phyloP scores from a whole-genome alignment of 2,329 filamentous ascomycete genomes.

The Didymella sp. region DNA sequence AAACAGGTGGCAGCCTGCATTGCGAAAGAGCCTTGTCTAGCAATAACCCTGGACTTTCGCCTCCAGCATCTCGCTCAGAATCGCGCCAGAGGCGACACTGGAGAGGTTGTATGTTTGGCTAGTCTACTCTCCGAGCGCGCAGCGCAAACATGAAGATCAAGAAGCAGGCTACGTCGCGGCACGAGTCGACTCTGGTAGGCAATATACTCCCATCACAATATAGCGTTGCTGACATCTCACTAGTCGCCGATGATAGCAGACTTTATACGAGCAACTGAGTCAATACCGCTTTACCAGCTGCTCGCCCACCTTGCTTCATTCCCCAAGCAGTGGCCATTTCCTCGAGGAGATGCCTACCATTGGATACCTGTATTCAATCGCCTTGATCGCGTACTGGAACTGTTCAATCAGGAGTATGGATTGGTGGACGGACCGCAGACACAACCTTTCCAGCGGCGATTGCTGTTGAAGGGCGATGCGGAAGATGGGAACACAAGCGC shows the following conservation, averaged over 20 bases:
- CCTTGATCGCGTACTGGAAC: slow-evolving; percentile 87
- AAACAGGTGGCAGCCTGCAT: slow-evolving; percentile 3
- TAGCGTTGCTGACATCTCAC: slow-evolving; percentile 17
- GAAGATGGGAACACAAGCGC: slow-evolving; percentile 48
- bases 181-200: slow-evolving; percentile 60
- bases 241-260: slow-evolving; percentile 88
- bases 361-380: slow-evolving; percentile 95
- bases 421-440: slow-evolving; percentile 81
- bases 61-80: neutral
- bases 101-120: slow-evolving; percentile 44
- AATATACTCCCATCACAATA: neutral
- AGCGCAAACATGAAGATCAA: slow-evolving; percentile 61
- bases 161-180: slow-evolving; percentile 61
- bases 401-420: slow-evolving; percentile 80
- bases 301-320: slow-evolving; percentile 79
- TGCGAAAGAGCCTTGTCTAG: slow-evolving; percentile 2
- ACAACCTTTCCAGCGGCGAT: slow-evolving; percentile 72
- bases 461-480: slow-evolving; percentile 67
- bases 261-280: slow-evolving; percentile 76
- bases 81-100: slow-evolving; percentile 13
- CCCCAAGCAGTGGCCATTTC: slow-evolving; percentile 91
- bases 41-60: slow-evolving; percentile 2
- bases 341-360: slow-evolving; percentile 93
- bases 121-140: slow-evolving; percentile 46
- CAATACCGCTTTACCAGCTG: slow-evolving; percentile 75